A percentile compares a stretch with the other conserved stretches of the same genome.
These are phyloP conservation scores for Fusarium protoensiforme DNA, from an alignment of 2,329 filamentous ascomycete genomes.

Conservation along the genomic window DNA sequence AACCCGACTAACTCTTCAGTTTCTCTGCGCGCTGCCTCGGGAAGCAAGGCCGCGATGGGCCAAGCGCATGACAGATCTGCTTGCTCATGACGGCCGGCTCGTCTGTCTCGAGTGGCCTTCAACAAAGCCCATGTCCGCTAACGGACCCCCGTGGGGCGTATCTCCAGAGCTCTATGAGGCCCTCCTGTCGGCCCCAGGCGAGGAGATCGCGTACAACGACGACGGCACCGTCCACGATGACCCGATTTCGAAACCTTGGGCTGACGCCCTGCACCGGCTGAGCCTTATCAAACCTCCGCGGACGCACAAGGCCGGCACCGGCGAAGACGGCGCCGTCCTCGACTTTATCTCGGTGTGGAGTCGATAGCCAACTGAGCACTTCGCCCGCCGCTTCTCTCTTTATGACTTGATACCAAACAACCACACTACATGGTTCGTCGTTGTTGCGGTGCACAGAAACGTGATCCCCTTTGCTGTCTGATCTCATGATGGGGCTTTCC, in stretches of 20 bases:
- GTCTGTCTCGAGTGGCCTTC: conserved; percentile 83
- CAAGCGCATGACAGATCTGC: conserved; percentile 60
- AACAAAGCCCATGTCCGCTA: conserved; percentile 71
- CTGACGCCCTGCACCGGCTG: conserved; percentile 55
- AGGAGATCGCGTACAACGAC: conserved; percentile 69
- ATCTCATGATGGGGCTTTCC: conserved; percentile 53
- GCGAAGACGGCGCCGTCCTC: conserved; percentile 56
- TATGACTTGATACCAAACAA: conserved; percentile 39
- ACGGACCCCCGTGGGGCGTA: conserved; percentile 80
- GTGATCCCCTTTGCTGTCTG: conserved; percentile 24
- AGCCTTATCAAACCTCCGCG: conserved; percentile 61
- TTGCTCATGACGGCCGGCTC: conserved; percentile 61
- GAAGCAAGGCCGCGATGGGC: conserved; percentile 65
- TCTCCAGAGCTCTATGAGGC: conserved; percentile 76
- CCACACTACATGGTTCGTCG: conserved; percentile 37
- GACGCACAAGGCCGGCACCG: conserved; percentile 60
- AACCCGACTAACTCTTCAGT: conserved; percentile 54
- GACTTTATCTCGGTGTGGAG: conserved; percentile 68
- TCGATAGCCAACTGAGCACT: conserved; percentile 38
- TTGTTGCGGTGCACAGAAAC: conserved; percentile 32
- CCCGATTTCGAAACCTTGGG: conserved; percentile 52
- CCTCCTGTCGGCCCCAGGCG: conserved; percentile 76
- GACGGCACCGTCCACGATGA: conserved; percentile 56
- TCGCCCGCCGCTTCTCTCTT: conserved; percentile 18
- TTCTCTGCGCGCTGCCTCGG: conserved; percentile 71